phyloP scores from a whole-genome alignment of 2,329 filamentous ascomycete species.

The Aureobasidium pullulans region DNA sequence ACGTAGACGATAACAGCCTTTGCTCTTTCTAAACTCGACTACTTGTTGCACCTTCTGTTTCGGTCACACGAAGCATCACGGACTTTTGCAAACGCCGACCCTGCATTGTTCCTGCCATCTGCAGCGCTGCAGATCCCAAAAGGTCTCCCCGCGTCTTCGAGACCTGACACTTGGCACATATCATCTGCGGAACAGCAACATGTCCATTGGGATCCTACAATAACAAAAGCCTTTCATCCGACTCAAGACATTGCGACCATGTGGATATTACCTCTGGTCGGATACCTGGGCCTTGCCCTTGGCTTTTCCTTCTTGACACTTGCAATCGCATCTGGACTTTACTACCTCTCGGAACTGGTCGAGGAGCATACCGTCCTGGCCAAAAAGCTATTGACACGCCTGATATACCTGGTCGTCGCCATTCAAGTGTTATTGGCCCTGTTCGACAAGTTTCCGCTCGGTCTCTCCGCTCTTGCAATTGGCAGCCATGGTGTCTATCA shows the following conservation, averaged over 20 bases:
- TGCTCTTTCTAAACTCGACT: not conserved
- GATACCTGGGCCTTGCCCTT: conserved; percentile 77
- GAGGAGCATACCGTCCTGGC: conserved; percentile 94
- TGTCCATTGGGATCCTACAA: not conserved
- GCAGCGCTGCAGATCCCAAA: not conserved
- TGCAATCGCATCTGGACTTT: conserved; percentile 94
- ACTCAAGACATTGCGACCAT: conserved; percentile 45
- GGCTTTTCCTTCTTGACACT: conserved; percentile 93
- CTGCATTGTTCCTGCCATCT: not conserved
- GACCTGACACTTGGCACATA: not conserved
- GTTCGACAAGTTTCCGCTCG: conserved; percentile 78
- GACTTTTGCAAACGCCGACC: conserved; percentile 2
- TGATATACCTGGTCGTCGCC: conserved; percentile 76
- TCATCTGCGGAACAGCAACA: not conserved
- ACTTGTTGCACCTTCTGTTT: conserved; percentile 6
- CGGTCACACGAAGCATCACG: conserved; percentile 8
- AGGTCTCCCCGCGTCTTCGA: not conserved
- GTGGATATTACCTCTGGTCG: conserved; percentile 92
- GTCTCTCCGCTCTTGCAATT: conserved; percentile 34
- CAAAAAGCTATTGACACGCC: conserved; percentile 72
- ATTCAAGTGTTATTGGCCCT: conserved; percentile 68
- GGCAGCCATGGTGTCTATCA: conserved; percentile 42
- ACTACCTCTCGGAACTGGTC: conserved; percentile 95
- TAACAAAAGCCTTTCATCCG: not conserved
- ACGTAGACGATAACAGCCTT: not conserved